Base-by-base conservation (phyloP, 768 basidiomycete species). In the Suillus subalutaceus region DNA sequence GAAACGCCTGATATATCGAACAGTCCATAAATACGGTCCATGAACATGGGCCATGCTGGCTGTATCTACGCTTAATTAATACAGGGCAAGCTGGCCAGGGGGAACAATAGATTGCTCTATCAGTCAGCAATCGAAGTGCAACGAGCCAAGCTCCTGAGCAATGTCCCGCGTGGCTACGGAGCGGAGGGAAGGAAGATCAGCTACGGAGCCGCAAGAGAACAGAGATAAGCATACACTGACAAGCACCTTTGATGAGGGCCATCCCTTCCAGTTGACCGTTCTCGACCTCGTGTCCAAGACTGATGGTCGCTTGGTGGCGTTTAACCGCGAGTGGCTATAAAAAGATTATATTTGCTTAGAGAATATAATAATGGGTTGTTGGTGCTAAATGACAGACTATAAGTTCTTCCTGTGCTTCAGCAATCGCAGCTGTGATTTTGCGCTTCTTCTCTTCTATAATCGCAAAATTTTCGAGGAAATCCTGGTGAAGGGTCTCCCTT, bases 401-500 rank as follows among this genome's bases (percentile, higher is more conserved):
- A 18, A 77, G 74, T 20, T 63, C 65, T 44, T 69, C 67, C 63
- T 75, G 69, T 30, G 68, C 61, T 10, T 75, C 71, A 43, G 59
- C 13, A 1, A 78, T 75, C 52, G 73, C 71, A 58, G 70, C 69
- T 16, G 72, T 37, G 6, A 78, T 70, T 4, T 69, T 73, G 9
- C 75, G 77, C 40, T 70, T 68, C 70, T 69, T 71, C 50, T 78
- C 74, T 46, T 77, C 76, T 16, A 72, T 43, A 7, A 53, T 63
- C 4, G 70, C 67, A 8, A 77, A 59, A n/a, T n/a, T n/a, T n/a
- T n/a, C n/a, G n/a, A n/a, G n/a, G 40, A 75, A 78, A 0, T 71
- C 72, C 32, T 77, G 73, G 48, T 77, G 75, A 4, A 55, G 44
- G 18, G 46, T 56, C 7, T 77, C 74, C 66, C 76, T 77, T 40